Evolutionary conservation across 345 rosid genomes (phyloP).

Genomic region (Punica granatum): DNA sequence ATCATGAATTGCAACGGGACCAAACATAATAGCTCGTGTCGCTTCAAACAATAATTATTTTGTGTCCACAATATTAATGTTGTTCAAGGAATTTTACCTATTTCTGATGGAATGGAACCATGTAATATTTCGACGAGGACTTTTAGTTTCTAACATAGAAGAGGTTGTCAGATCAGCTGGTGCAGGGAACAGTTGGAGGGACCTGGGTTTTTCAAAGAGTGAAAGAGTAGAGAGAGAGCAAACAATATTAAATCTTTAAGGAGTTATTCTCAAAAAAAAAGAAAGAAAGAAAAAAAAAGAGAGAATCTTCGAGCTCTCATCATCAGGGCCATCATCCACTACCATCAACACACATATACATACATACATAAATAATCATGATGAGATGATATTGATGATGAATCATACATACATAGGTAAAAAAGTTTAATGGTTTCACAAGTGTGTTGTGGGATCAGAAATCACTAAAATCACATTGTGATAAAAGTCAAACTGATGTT

Average conservation of each 20-base stretch:
- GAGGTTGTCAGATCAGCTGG: background rate
- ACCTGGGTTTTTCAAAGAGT: background rate
- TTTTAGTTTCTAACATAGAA: no score
- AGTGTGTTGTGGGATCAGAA: no score
- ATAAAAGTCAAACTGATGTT: no score
- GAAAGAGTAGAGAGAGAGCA: background rate
- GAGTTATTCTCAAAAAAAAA: background rate
- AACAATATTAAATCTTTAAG: background rate
- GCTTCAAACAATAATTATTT: no score
- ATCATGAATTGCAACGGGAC: no score
- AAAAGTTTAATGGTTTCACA: background rate
- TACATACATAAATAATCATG: background rate
- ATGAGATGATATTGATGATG: background rate
- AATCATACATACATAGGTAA: background rate
- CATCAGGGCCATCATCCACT: background rate
- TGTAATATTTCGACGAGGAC: no score
- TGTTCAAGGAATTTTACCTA: background rate
- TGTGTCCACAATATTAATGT: no score
- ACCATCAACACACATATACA: background rate
- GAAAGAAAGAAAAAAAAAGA: no score
- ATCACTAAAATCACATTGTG: no score
- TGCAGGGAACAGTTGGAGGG: background rate
- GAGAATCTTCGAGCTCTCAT: no score
- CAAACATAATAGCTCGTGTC: no score
- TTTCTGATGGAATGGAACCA: no score